phyloP scores from a whole-genome alignment of 2,329 filamentous ascomycete genomes.

The Parasarocladium wereldwijsianum region DNA sequence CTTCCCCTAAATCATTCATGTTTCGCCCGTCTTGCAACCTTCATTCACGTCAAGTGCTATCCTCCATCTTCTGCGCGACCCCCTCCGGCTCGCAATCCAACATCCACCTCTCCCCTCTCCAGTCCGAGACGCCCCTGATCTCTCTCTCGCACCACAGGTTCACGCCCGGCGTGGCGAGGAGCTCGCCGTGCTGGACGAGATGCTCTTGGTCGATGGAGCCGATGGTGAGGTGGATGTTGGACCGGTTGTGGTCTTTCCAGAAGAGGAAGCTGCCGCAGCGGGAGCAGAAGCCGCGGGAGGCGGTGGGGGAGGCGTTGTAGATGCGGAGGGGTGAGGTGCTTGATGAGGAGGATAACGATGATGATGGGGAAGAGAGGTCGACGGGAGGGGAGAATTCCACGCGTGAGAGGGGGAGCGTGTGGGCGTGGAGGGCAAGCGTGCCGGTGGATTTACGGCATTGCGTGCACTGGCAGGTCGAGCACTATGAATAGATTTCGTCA shows the following conservation, averaged over 20 bases:
- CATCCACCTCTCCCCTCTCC: conserved; percentile 17
- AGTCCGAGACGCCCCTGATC: conserved; percentile 33
- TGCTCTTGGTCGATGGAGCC: conserved; percentile 30
- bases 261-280: conserved; percentile 34
- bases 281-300: conserved; percentile 31
- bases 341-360: too few species aligned
- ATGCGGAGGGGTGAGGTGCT: conserved; percentile 18
- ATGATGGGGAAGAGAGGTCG: too few species aligned
- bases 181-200: conserved; percentile 21
- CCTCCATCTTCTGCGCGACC: conserved; percentile 10
- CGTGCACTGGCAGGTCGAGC: conserved; percentile 36
- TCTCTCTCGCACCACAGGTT: conserved; percentile 29
- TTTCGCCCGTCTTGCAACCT: conserved; percentile 6
- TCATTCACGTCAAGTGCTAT: too few species aligned
- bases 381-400: conserved; percentile 17
- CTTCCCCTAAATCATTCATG: too few species aligned
- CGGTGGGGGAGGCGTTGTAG: conserved; percentile 24
- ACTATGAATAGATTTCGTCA: conserved; percentile 14
- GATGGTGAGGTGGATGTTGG: conserved; percentile 20
- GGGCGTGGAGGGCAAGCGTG: conserved; percentile 26
- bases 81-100: conserved; percentile 24
- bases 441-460: conserved; percentile 39
- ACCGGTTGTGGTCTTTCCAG: conserved; percentile 21
- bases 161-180: conserved; percentile 21
- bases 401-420: conserved; percentile 19